phyloP scores from a whole-genome alignment of 1,284 basidiomycete species.

The Irpex rosettiformis region DNA sequence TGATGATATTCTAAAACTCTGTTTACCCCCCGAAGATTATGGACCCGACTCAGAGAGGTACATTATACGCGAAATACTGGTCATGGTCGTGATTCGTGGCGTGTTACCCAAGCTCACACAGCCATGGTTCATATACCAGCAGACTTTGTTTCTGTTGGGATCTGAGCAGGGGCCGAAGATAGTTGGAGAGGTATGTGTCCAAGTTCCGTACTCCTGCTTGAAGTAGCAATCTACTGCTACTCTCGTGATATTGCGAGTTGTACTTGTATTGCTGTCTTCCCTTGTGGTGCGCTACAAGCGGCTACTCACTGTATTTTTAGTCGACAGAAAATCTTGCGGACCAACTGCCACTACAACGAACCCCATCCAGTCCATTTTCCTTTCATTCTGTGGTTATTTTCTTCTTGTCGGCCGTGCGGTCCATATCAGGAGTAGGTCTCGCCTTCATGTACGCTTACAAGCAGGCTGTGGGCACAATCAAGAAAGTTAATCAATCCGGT shows the following conservation, averaged over 20 bases:
- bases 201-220: neutral
- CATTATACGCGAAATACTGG: constrained; percentile 73
- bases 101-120: constrained; percentile 68
- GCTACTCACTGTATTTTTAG: no score
- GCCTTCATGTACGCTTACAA: constrained; percentile 67
- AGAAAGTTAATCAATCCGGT: constrained; percentile 51
- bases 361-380: constrained; percentile 35
- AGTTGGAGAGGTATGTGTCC: neutral
- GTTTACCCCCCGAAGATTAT: constrained; percentile 69
- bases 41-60: constrained; percentile 67
- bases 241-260: no score
- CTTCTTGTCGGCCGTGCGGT: constrained; percentile 69
- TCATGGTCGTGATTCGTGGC: constrained; percentile 66
- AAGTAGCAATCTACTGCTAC: neutral
- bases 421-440: constrained; percentile 64
- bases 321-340: neutral
- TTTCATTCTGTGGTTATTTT: constrained; percentile 62
- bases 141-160: constrained; percentile 59
- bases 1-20: constrained; percentile 64
- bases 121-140: constrained; percentile 78
- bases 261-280: no score
- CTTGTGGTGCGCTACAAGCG: no score
- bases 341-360: constrained; percentile 17
- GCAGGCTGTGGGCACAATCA: constrained; percentile 58
- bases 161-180: constrained; percentile 27